Evolutionary conservation across 2,329 filamentous ascomycete species (phyloP).

Genomic region (Colletotrichum echinochloae): DNA sequence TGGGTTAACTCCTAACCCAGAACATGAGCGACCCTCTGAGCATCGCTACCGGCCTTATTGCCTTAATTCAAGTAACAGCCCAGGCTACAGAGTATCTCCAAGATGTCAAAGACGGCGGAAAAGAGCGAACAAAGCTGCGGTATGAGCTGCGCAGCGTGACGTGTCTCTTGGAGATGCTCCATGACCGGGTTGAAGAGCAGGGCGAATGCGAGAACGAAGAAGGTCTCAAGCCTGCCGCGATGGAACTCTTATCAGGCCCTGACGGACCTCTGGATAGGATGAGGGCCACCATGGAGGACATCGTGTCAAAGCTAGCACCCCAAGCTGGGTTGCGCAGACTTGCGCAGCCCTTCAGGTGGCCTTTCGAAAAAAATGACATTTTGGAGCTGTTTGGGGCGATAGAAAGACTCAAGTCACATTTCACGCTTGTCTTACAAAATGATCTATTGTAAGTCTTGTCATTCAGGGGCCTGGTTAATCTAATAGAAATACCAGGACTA

Average conservation of each 20-base stretch:
- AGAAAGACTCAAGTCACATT: slow-evolving; percentile 13
- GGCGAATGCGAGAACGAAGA: neutral
- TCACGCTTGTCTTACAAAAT: slow-evolving; percentile 15
- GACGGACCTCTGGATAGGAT: slow-evolving; percentile 3
- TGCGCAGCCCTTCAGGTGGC: slow-evolving; percentile 3
- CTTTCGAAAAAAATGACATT: slow-evolving; percentile 18
- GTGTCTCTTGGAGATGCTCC: slow-evolving; percentile 13
- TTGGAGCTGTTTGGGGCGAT: slow-evolving; percentile 1
- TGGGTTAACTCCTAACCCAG: too few species aligned
- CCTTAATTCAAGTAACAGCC: slow-evolving; percentile 1
- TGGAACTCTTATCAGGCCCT: neutral
- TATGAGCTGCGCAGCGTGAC: slow-evolving; percentile 9
- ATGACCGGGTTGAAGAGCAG: slow-evolving; percentile 16
- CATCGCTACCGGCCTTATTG: neutral
- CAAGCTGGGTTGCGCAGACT: neutral
- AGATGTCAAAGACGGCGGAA: slow-evolving; percentile 8
- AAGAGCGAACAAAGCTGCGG: slow-evolving; percentile 9
- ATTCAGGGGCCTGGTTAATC: neutral
- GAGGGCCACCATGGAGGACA: neutral
- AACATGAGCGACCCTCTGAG: neutral
- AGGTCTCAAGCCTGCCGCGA: neutral
- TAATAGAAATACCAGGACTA: neutral
- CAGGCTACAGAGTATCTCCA: slow-evolving; percentile 14
- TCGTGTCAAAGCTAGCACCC: slow-evolving; percentile 12
- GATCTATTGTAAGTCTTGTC: neutral